Evolutionary conservation across 164 flowering plant genomes (phyloP).

Genomic region (Tetrastigma voinierianum): DNA sequence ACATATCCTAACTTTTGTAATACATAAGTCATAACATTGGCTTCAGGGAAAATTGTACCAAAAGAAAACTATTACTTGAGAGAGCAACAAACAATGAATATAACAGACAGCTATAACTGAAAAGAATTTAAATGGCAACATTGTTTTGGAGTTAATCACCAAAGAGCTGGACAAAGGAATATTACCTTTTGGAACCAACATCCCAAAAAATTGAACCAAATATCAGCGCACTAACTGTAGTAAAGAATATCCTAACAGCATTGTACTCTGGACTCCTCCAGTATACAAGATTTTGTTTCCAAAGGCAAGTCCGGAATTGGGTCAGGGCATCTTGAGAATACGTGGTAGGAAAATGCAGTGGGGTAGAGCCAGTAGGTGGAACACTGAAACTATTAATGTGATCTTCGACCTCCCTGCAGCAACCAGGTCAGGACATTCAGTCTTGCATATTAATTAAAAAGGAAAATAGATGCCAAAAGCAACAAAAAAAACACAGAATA

Average conservation of each 20-base stretch:
- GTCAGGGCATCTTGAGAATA: constrained; percentile 44
- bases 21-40: no score
- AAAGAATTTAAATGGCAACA: not conserved
- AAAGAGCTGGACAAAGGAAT: not conserved
- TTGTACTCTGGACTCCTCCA: constrained; percentile 94
- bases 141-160: not conserved
- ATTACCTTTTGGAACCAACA: constrained; percentile 74
- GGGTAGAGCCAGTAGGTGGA: constrained; percentile 67
- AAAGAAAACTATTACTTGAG: no score
- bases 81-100: no score
- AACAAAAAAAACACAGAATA: not conserved
- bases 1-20: no score
- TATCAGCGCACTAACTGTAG: constrained; percentile 55
- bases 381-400: constrained; percentile 45
- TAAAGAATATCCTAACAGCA: constrained; percentile 63
- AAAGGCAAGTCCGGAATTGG: constrained; percentile 61
- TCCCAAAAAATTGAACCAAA: constrained; percentile 83
- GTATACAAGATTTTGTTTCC: constrained; percentile 86
- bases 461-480: not conserved
- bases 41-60: no score
- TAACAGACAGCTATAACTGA: no score
- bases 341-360: constrained; percentile 53
- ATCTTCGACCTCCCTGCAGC: constrained; percentile 66
- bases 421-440: constrained; percentile 1
- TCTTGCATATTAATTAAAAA: not conserved